Evolutionary conservation across 768 basidiomycete genomes (phyloP), one percentile per base, ranked within the genome.

Genomic region (Tephrocybe sp.): DNA sequence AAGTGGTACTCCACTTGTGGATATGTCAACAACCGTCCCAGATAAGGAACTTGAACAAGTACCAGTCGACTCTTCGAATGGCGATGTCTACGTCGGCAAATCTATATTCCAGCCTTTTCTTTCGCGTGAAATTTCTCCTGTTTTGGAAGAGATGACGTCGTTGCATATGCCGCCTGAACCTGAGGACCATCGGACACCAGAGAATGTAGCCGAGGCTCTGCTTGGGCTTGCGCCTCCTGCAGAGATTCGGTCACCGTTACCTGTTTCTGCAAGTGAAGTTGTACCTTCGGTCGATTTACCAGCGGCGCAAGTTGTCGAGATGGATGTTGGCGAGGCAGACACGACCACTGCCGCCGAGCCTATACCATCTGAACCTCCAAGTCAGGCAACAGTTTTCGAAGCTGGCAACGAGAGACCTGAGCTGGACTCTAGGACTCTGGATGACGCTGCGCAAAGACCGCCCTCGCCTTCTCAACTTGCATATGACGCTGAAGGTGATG

Each of bases 291-390:
- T n/a, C n/a, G n/a, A n/a, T n/a, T n/a, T n/a, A n/a, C n/a, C n/a
- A n/a, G n/a, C n/a, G n/a, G n/a, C n/a, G n/a, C n/a, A n/a, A n/a
- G n/a, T n/a, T n/a, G n/a, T n/a, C n/a, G 53, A 48, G n/a, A 26
- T 33, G 16, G 49, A 54, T 26, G 49, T 39, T 20, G 59, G 54
- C 44, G 42, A 42, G 19, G 52, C 51, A 20, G 47, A n/a, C n/a
- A n/a, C 43, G 14, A 60, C 56, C 7, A 51, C 49, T 5, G 61
- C n/a, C 57, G 35, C 41, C 44, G 32, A 50, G n/a, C n/a, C 51
- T 31, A 10, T 10, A n/a, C 4, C n/a, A 39, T 10, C 39, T 17
- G 17, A 3, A 10, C 9, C n/a, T 39, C 10, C 35, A 33, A 22
- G 33, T 2, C 40, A 43, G 41, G 33, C 33, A 19, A 34, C 35